Evolutionary conservation across 2,329 filamentous ascomycete species (phyloP).

Genomic region (Septoria petroselini): DNA sequence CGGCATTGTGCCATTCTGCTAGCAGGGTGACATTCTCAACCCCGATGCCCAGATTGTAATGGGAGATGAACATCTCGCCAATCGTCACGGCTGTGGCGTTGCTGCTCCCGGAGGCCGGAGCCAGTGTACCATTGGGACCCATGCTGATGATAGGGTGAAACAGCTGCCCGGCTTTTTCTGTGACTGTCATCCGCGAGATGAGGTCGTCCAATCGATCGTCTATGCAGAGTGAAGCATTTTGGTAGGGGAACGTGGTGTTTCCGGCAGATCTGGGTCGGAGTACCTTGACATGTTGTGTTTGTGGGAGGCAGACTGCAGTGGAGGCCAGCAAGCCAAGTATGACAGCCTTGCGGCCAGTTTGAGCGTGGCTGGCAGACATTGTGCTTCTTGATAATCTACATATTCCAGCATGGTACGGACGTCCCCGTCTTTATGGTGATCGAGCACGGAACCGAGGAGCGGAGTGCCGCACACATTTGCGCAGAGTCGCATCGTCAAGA

Average conservation of each 20-base stretch:
- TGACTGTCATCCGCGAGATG: slow-evolving; percentile 47
- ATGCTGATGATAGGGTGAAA: slow-evolving; percentile 43
- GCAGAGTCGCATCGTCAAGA: slow-evolving; percentile 7
- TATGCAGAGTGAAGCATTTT: slow-evolving; percentile 42
- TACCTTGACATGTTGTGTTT: not conserved
- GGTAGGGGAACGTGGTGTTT: slow-evolving; percentile 34
- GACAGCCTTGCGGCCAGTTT: slow-evolving; percentile 2
- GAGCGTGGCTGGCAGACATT: slow-evolving; percentile 6
- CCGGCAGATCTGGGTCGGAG: not conserved
- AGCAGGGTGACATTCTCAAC: slow-evolving; percentile 40
- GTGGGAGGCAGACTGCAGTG: slow-evolving; percentile 2
- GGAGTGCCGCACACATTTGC: slow-evolving; percentile 3
- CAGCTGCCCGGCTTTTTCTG: slow-evolving; percentile 51
- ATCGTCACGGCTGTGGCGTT: slow-evolving; percentile 36
- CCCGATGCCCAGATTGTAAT: slow-evolving; percentile 49
- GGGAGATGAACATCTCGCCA: slow-evolving; percentile 42
- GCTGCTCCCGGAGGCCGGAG: slow-evolving; percentile 27
- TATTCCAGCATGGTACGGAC: not conserved
- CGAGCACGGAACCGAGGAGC: slow-evolving; percentile 2
- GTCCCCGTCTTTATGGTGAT: not conserved
- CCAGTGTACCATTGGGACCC: slow-evolving; percentile 38
- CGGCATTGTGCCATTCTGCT: slow-evolving; percentile 43
- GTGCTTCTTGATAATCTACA: not conserved
- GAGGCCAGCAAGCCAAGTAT: slow-evolving; percentile 7
- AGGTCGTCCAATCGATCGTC: slow-evolving; percentile 51